A percentile compares a stretch with the other conserved stretches of the same genome.
These are phyloP conservation scores for Albophoma yamanashiensis DNA, from an alignment of 2,329 filamentous ascomycete species.

Conservation along the genomic window DNA sequence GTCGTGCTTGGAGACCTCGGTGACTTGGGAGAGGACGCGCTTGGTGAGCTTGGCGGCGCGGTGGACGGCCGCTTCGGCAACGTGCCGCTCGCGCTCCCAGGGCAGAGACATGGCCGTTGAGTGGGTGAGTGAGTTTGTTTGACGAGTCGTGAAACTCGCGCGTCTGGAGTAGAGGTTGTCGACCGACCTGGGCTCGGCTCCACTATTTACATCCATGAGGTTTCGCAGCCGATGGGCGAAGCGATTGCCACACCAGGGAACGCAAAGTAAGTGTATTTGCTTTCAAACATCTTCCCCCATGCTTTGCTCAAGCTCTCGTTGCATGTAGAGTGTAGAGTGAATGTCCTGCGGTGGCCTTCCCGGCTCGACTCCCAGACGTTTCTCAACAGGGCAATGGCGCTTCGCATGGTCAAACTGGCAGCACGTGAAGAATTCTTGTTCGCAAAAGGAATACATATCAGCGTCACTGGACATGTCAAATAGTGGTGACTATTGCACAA, in stretches of 20 bases:
- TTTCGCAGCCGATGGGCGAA: not conserved
- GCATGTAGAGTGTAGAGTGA: not conserved
- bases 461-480: not conserved
- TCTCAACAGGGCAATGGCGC: not conserved
- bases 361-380: not conserved
- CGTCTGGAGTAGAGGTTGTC: not conserved
- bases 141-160: not conserved
- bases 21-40: constrained; percentile 27
- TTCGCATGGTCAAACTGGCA: not conserved
- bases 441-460: not conserved
- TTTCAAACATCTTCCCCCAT: not conserved
- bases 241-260: too few species aligned
- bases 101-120: not conserved
- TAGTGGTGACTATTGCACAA: not conserved
- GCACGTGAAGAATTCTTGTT: not conserved
- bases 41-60: constrained; percentile 48
- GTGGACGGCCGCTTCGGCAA: constrained; percentile 37
- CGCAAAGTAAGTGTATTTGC: not conserved
- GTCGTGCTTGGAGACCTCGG: constrained; percentile 45
- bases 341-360: not conserved
- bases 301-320: not conserved
- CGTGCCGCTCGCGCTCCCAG: constrained; percentile 17
- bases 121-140: not conserved
- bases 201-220: not conserved
- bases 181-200: not conserved